Percentiles rank a stretch among this genome's conserved stretches.
Evolutionary conservation across 495 filamentous ascomycete genomes (phyloP).

Genomic region (Neurospora tetraspora): DNA sequence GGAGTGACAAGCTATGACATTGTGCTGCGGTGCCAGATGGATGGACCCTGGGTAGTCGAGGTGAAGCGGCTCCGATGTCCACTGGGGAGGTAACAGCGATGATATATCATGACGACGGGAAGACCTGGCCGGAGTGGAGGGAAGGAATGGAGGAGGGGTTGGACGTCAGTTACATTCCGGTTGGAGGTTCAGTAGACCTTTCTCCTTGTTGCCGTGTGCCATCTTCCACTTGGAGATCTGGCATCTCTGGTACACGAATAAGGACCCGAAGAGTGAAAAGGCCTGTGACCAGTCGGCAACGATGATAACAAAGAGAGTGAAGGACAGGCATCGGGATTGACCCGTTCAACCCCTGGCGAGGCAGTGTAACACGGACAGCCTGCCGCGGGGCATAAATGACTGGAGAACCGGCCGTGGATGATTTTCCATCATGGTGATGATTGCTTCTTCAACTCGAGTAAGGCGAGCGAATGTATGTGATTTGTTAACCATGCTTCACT

Average conservation of each 20-base stretch:
- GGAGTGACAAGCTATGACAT: neutral
- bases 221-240: neutral
- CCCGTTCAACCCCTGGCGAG: neutral
- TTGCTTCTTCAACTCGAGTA: neutral
- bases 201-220: neutral
- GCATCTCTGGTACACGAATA: neutral
- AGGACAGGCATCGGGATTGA: neutral
- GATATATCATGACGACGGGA: neutral
- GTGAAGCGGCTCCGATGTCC: neutral
- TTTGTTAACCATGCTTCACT: neutral
- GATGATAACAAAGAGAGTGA: neutral
- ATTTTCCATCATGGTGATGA: neutral
- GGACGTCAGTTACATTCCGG: neutral
- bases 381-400: neutral
- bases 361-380: neutral
- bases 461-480: neutral
- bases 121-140: neutral
- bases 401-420: neutral
- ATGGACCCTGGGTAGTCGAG: neutral
- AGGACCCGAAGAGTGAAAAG: neutral
- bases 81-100: neutral
- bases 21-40: neutral
- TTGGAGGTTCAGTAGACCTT: neutral
- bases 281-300: neutral
- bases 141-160: neutral